Evolutionary conservation across 805 yeast species (phyloP).

Genomic region (Wickerhamomyces rabaulensis): DNA sequence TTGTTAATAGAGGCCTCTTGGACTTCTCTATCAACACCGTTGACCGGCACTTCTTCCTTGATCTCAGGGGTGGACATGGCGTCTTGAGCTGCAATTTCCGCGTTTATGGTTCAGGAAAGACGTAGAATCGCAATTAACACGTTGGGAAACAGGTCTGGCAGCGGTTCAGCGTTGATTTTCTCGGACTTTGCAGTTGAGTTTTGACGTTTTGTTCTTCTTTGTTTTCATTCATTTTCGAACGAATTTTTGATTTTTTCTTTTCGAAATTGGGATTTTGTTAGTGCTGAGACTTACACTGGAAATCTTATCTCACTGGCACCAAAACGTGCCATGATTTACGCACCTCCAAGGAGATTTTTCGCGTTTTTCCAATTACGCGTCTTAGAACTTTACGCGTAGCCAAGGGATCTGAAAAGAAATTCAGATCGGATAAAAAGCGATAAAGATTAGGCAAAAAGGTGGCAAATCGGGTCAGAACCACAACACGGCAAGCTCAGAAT

Average conservation of each 20-base stretch:
- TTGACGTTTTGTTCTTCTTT: neutral
- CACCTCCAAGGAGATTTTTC: neutral
- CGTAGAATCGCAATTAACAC: neutral
- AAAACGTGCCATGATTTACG: neutral
- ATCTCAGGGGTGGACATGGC: slow-evolving; percentile 5
- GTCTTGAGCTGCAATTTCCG: neutral
- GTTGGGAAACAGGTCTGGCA: neutral
- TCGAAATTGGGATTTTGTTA: neutral
- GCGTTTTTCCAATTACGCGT: neutral
- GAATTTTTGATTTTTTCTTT: slow-evolving; percentile 1
- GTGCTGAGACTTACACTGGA: slow-evolving; percentile 13
- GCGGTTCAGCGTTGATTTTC: neutral
- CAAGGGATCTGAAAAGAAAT: too few relatives aligned
- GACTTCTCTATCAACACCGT: neutral
- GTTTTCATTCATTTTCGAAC: neutral
- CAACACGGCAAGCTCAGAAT: too few relatives aligned
- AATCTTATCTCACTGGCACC: neutral
- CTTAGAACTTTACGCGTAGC: neutral
- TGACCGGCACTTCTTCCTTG: neutral
- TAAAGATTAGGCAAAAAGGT: neutral
- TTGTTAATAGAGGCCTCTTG: neutral
- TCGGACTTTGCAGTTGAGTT: neutral
- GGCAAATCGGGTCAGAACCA: neutral
- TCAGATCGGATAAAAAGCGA: too few relatives aligned
- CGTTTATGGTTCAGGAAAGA: neutral